phyloP scores from a whole-genome alignment of 2,329 filamentous ascomycete genomes.

The Ascosphaera aggregata region DNA sequence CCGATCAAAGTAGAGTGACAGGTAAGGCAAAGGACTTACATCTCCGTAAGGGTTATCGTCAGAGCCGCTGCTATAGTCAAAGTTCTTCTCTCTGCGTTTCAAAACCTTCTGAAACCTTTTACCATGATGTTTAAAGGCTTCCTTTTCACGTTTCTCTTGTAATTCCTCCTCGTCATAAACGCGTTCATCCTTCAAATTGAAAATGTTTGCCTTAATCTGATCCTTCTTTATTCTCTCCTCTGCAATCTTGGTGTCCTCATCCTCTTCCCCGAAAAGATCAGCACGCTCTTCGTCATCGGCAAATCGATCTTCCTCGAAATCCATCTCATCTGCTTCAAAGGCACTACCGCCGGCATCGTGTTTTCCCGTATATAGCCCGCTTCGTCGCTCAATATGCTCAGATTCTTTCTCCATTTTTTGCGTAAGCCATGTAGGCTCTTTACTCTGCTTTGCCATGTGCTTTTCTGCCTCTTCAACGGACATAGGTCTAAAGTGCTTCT shows the following conservation, averaged over 20 bases:
- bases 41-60: slow-evolving; percentile 32
- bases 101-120: slow-evolving; percentile 62
- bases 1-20: neutral
- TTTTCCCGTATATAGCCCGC: slow-evolving; percentile 22
- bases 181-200: slow-evolving; percentile 52
- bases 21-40: slow-evolving; percentile 12
- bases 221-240: slow-evolving; percentile 53
- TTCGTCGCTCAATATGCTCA: slow-evolving; percentile 27
- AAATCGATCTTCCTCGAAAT: slow-evolving; percentile 51
- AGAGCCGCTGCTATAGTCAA: slow-evolving; percentile 57
- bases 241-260: slow-evolving; percentile 54
- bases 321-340: slow-evolving; percentile 39
- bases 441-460: slow-evolving; percentile 54
- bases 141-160: slow-evolving; percentile 37
- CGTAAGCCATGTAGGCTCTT: slow-evolving; percentile 51
- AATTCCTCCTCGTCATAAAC: slow-evolving; percentile 45
- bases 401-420: slow-evolving; percentile 32
- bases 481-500: slow-evolving; percentile 44
- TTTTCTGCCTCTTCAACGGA: slow-evolving; percentile 70
- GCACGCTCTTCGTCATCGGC: slow-evolving; percentile 71
- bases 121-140: slow-evolving; percentile 45
- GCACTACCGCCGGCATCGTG: slow-evolving; percentile 25
- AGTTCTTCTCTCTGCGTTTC: slow-evolving; percentile 64
- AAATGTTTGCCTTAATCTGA: slow-evolving; percentile 71
- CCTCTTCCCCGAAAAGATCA: slow-evolving; percentile 50